Base-by-base conservation (phyloP, 805 yeast genomes). In the Candida odintsovae region DNA sequence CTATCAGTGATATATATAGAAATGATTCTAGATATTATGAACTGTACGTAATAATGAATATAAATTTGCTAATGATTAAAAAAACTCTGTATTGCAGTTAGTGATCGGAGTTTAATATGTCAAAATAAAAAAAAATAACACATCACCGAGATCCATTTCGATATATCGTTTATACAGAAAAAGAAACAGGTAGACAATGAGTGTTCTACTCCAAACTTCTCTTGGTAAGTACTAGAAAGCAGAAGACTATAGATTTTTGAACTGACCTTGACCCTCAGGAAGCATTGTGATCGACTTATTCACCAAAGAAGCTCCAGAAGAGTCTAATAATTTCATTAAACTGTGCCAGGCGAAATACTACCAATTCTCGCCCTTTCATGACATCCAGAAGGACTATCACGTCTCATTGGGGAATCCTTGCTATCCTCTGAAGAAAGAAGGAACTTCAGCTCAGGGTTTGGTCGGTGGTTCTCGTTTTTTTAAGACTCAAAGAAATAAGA, bases 321-420 rank as follows among this genome's bases (percentile, higher is more conserved):
- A 71, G 36, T 62, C 73, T 28, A 59, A 55, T 45, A 76, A 76
- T 55, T 81, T 82, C 56, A 47, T 82, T 36, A 75, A 78, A 52
- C 67, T 80, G 12, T 79, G 86, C 64, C 69, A 74, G 55, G 52
- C 67, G 35, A 71, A 75, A 46, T 76, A 73, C 61, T 82, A 69
- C 63, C 72, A 78, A 40, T 76, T 73, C 53, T 61, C 73, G 16
- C 80, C 81, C 6, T 72, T 82, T 45, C 66, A 67, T 56, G 67
- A 72, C 47, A 55, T 80, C 5, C 66, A 66, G 38, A 63, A 60
- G 43, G 72, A 72, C 51, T 63, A 57, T 26, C 49, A 66, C 0
- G 69, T 70, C 4, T 73, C 72, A 43, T 55, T 71, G 39, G 86
- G 85, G 2, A 75, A 75, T 46, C 78, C 81, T 4, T 29, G 61